A percentile compares a stretch with the other conserved stretches of the same genome.
phyloP scores from a whole-genome alignment of 2,329 filamentous ascomycete genomes.

The Penicillium rolfsii region DNA sequence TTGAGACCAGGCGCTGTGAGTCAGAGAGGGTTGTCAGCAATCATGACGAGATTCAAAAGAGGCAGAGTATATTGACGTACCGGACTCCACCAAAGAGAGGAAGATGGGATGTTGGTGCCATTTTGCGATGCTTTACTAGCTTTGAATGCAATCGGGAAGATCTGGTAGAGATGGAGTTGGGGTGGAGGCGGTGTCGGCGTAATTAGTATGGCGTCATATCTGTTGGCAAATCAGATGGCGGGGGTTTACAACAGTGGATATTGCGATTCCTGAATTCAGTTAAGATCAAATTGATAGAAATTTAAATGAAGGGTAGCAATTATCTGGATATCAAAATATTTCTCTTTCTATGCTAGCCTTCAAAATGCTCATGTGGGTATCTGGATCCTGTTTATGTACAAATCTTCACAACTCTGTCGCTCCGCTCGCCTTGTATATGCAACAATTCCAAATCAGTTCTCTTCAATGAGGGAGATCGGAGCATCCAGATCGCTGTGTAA shows the following conservation, averaged over 20 bases:
- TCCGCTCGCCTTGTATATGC: conserved; percentile 3
- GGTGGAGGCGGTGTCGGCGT: conserved; percentile 14
- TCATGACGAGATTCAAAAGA: neutral
- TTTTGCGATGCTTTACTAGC: conserved; percentile 9
- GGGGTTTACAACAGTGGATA: neutral
- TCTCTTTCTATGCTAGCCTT: neutral
- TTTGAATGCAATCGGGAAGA: neutral
- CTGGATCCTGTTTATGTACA: conserved; percentile 30
- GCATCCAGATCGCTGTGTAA: conserved; percentile 38
- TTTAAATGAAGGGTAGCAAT: neutral
- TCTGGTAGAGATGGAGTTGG: conserved; percentile 1
- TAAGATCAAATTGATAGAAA: neutral
- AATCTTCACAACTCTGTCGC: conserved; percentile 15
- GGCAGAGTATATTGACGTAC: conserved; percentile 8
- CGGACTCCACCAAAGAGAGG: conserved; percentile 24
- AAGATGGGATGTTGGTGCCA: conserved; percentile 21
- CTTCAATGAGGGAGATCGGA: conserved; percentile 13
- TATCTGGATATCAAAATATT: neutral
- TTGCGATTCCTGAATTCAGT: neutral
- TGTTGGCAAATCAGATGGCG: conserved; percentile 2
- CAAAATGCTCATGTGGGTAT: conserved; percentile 24
- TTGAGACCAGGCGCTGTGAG: conserved; percentile 22
- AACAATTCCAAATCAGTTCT: conserved; percentile 17
- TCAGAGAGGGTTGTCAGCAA: neutral
- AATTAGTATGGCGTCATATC: conserved; percentile 19